A percentile compares a stretch with the other conserved stretches of the same genome.
phyloP scores from a whole-genome alignment of 768 basidiomycete genomes.

The Mycena rosella region DNA sequence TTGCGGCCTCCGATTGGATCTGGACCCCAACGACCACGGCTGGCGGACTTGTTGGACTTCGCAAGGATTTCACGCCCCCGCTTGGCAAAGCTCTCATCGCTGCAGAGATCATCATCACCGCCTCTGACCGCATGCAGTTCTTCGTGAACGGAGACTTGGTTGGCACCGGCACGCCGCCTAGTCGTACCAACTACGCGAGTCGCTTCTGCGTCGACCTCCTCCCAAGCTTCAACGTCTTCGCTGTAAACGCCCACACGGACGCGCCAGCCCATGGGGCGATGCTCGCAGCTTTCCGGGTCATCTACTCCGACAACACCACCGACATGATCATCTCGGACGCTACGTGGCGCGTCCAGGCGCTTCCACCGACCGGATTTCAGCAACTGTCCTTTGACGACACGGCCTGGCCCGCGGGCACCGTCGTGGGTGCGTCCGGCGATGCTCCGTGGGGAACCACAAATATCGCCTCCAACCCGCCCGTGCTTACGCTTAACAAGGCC shows the following conservation, averaged over 20 bases:
- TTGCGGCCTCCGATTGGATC: background rate
- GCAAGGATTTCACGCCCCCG: background rate
- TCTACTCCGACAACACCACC: slow-evolving; percentile 20
- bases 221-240: slow-evolving; percentile 27
- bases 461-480: slow-evolving; percentile 13
- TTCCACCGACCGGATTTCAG: slow-evolving; percentile 8
- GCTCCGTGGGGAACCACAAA: background rate
- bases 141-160: background rate
- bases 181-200: too few relatives aligned
- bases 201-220: background rate
- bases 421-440: background rate
- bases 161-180: background rate
- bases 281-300: slow-evolving; percentile 17
- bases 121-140: background rate
- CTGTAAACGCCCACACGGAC: slow-evolving; percentile 5
- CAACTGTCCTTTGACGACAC: slow-evolving; percentile 12
- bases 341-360: slow-evolving; percentile 11
- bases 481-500: background rate
- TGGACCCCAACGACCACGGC: background rate
- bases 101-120: background rate
- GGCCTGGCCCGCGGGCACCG: slow-evolving; percentile 12
- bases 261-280: background rate
- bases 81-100: background rate
- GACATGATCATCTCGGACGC: slow-evolving; percentile 16
- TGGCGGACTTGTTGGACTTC: background rate